Base-by-base conservation (phyloP, 192 early-diverging fungal genomes). In the Entomortierella chlamydospora region DNA sequence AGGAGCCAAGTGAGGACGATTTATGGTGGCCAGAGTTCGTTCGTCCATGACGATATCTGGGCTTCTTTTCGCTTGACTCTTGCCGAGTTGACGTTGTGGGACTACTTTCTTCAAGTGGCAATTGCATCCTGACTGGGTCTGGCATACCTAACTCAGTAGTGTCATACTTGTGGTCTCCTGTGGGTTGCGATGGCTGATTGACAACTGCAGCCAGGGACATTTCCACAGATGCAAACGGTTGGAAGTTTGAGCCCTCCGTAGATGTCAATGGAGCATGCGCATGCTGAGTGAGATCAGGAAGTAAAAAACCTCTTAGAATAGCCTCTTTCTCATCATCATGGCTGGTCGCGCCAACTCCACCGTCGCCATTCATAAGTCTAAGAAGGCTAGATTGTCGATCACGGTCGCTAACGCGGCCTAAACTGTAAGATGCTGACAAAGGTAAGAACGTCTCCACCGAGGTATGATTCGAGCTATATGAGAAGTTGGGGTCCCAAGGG, bases 171-270 rank as follows among this genome's bases (percentile, higher is more conserved):
- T 47, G 66, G 2, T 78, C 73, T 12, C 69, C 67, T 13, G 22
- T 18, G 18, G 64, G 47, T 0, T 53, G 54, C 8, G 61, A 58
- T 6, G 64, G 54, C 20, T 68, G 73, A 41, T 68, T 76, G 1
- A 65, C 73, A 15, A 50, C 65, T 45, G 65, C 73, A 7, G 73
- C 65, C n/a, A 68, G 23, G 15, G 73, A 68, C 64, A 74, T 74
- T 55, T 76, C 73, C 0, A 69, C 47, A 10, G 73, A 78, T 0
- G 55, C 61, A 64, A 69, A 69, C 4, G 67, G 67, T 2, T 37
- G 62, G 26, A 59, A 78, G 7, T 34, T 25, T 1, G 55, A n/a
- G 1, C 41, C 13, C 2, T 65, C 64, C 1, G 33, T 18, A 1
- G 63, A 57, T 4, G n/a, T 23, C 9, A 57, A 20, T 26, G 67